phyloP scores from a whole-genome alignment of 345 rosid genomes.

The Cardamine chenopodiifolia region DNA sequence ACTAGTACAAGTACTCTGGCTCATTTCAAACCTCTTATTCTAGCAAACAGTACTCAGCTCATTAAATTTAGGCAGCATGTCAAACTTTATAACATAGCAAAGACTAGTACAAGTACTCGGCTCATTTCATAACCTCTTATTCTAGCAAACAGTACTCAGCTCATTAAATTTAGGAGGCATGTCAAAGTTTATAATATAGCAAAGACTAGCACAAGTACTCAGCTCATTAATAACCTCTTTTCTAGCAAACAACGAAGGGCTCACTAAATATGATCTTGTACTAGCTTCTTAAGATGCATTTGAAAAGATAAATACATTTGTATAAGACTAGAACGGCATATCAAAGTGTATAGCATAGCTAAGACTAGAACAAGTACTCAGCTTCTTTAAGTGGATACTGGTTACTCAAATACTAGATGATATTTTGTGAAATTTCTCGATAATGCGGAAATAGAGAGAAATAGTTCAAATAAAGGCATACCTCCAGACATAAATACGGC shows the following conservation, averaged over 20 bases:
- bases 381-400: too few relatives aligned
- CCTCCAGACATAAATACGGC: conserved; percentile 99
- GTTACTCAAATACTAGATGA: background rate
- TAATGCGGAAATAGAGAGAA: background rate
- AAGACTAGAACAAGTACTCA: too few relatives aligned
- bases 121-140: background rate
- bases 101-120: background rate
- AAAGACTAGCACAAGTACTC: background rate
- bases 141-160: conserved; percentile 6
- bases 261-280: background rate
- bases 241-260: background rate
- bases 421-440: background rate
- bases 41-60: conserved; percentile 2
- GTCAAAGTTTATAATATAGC: background rate
- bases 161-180: background rate
- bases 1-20: background rate
- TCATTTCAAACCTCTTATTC: background rate
- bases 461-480: conserved; percentile 37
- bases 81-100: background rate
- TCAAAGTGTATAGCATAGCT: too few relatives aligned
- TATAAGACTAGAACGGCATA: too few relatives aligned
- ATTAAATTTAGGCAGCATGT: background rate
- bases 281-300: background rate
- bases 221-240: background rate
- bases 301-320: background rate